These are phyloP conservation scores for Pseudodiploospora longispora DNA, from an alignment of 2,329 filamentous ascomycete genomes.

Conservation along the genomic window DNA sequence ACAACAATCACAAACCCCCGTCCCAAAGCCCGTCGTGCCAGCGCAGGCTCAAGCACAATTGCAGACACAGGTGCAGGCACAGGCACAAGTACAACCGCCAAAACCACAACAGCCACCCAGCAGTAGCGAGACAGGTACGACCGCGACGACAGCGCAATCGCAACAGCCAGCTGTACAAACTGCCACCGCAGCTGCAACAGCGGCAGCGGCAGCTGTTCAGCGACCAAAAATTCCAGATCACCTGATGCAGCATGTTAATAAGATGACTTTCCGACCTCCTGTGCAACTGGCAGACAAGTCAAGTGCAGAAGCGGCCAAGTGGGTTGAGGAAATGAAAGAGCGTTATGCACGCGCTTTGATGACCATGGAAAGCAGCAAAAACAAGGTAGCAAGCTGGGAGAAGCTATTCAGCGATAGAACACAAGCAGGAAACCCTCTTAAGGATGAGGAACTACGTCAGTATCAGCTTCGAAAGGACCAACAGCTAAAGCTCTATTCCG, in stretches of 20 bases:
- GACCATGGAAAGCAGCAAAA: constrained; percentile 39
- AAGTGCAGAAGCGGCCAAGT: constrained; percentile 37
- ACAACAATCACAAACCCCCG: constrained; percentile 11
- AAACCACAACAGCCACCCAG: constrained; percentile 5
- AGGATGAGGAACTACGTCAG: constrained; percentile 39
- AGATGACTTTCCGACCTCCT: constrained; percentile 39
- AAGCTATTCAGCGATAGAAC: constrained; percentile 32
- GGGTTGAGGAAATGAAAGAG: constrained; percentile 38
- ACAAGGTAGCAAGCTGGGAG: constrained; percentile 35
- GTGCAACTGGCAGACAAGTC: constrained; percentile 33
- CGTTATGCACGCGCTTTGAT: constrained; percentile 40
- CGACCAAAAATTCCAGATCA: constrained; percentile 31
- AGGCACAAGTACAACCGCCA: constrained; percentile 10
- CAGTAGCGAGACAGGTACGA: neutral
- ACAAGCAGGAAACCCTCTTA: constrained; percentile 34
- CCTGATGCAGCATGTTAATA: constrained; percentile 39
- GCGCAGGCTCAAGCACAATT: constrained; percentile 14
- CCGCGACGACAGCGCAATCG: constrained; percentile 11
- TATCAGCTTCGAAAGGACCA: constrained; percentile 35
- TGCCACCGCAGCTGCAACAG: constrained; percentile 5
- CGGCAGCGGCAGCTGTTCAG: constrained; percentile 15
- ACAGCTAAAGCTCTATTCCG: constrained; percentile 35
- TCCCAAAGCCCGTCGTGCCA: constrained; percentile 1
- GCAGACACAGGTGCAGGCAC: constrained; percentile 13
- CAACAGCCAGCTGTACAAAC: constrained; percentile 9